phyloP scores from a whole-genome alignment of 192 early-diverging fungal genomes.

The Coemansia sp. region DNA sequence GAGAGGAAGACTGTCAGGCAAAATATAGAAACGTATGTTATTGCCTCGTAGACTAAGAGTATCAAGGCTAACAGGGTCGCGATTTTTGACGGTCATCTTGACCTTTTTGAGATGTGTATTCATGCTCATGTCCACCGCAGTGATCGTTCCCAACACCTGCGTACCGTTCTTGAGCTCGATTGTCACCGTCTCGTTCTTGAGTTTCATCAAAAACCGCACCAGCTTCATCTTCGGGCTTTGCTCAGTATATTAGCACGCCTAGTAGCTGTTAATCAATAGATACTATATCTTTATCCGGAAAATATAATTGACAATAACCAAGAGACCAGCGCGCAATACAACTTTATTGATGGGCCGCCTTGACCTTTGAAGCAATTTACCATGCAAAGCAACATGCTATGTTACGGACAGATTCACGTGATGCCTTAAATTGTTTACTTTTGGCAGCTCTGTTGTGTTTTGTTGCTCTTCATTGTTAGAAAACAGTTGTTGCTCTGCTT shows the following conservation, averaged over 20 bases:
- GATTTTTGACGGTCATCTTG: conserved; percentile 96
- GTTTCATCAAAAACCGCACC: conserved; percentile 93
- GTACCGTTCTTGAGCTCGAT: conserved; percentile 99
- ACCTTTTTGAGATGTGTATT: conserved; percentile 98
- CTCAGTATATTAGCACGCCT: background rate
- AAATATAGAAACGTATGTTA: conserved; percentile 92
- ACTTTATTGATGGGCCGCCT: background rate
- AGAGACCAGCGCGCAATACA: background rate
- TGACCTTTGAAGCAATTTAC: background rate
- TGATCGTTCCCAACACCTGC: conserved; percentile 92
- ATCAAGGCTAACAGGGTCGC: conserved; percentile 87
- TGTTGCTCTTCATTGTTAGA: background rate
- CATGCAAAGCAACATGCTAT: background rate
- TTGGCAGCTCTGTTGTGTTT: background rate
- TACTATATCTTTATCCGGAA: background rate
- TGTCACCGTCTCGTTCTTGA: conserved; percentile 94
- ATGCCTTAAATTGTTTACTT: conserved; percentile 3
- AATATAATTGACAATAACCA: background rate
- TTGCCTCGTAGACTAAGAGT: conserved; percentile 93
- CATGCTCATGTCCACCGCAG: conserved; percentile 98
- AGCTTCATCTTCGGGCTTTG: conserved; percentile 38
- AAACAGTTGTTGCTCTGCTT: background rate
- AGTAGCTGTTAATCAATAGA: background rate
- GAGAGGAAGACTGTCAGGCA: conserved; percentile 92
- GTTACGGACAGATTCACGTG: conserved; percentile 20